A percentile compares a stretch with the other conserved stretches of the same genome.
Evolutionary conservation across 331 rosid genomes (phyloP).

Genomic region (Rhamnella rubrinervis): DNA sequence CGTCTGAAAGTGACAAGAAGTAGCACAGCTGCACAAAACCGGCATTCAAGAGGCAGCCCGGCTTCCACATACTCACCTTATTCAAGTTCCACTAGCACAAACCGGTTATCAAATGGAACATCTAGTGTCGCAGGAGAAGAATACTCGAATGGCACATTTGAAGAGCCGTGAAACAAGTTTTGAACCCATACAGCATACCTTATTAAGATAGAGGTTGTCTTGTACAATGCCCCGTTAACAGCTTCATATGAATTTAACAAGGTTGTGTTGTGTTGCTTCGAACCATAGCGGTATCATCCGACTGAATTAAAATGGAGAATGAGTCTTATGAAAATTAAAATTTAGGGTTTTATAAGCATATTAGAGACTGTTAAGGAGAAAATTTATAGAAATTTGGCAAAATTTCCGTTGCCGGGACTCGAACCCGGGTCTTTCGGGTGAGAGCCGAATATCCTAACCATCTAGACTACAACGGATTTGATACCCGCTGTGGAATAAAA

Average conservation of each 20-base stretch:
- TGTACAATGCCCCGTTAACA: background rate
- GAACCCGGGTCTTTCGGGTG: constrained; percentile 35
- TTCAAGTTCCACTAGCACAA: constrained; percentile 51
- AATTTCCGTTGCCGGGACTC: constrained; percentile 26
- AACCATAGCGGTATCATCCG: too few relatives aligned
- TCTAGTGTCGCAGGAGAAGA: constrained; percentile 66
- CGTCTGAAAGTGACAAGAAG: constrained; percentile 89
- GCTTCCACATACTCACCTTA: constrained; percentile 55
- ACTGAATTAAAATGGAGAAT: background rate
- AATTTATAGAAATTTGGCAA: background rate
- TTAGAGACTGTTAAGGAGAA: too few relatives aligned
- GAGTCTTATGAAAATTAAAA: too few relatives aligned
- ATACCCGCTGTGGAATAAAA: too few relatives aligned
- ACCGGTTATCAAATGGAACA: constrained; percentile 72
- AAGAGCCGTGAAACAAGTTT: constrained; percentile 48
- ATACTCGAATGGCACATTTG: constrained; percentile 66
- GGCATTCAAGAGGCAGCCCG: constrained; percentile 64
- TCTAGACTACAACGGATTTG: constrained; percentile 33
- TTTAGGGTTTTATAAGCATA: too few relatives aligned
- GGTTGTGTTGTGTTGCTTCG: background rate
- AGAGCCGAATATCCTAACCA: constrained; percentile 36
- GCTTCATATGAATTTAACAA: background rate
- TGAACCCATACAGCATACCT: background rate
- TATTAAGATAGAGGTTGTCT: background rate
- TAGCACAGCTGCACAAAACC: constrained; percentile 75